phyloP scores from a whole-genome alignment of 345 rosid species.

The Eucalyptus victrix region DNA sequence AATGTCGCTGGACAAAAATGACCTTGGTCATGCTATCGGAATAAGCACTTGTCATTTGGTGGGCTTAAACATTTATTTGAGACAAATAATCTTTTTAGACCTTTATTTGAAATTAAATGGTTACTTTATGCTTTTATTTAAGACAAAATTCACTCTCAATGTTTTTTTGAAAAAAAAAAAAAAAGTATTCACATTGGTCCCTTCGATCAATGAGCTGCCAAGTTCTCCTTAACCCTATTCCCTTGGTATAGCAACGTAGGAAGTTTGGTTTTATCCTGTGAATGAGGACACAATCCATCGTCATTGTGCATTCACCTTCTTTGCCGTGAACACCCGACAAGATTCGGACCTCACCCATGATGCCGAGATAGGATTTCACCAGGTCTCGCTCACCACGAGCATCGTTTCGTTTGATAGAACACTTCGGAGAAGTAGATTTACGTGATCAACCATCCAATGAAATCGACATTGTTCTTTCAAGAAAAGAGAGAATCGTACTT shows the following conservation, averaged over 20 bases:
- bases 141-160: rapidly evolving
- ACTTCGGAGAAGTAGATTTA: neutral
- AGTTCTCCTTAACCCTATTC: neutral
- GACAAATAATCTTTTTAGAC: rapidly evolving
- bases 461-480: neutral
- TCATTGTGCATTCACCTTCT: neutral
- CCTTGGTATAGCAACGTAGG: neutral
- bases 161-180: too few relatives aligned
- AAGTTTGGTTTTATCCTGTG: neutral
- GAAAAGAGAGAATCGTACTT: neutral
- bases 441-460: neutral
- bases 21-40: rapidly evolving
- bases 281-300: neutral
- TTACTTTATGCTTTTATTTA: rapidly evolving
- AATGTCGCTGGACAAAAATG: neutral
- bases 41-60: neutral
- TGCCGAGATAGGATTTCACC: neutral
- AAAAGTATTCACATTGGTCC: too few relatives aligned
- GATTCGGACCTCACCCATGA: neutral
- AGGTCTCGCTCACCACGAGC: neutral
- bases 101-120: neutral
- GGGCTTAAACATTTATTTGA: rapidly evolving
- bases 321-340: neutral
- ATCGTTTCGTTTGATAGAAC: neutral
- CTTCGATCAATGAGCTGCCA: neutral